Evolutionary conservation across 768 basidiomycete genomes (phyloP).

Genomic region (Trametes elegans): DNA sequence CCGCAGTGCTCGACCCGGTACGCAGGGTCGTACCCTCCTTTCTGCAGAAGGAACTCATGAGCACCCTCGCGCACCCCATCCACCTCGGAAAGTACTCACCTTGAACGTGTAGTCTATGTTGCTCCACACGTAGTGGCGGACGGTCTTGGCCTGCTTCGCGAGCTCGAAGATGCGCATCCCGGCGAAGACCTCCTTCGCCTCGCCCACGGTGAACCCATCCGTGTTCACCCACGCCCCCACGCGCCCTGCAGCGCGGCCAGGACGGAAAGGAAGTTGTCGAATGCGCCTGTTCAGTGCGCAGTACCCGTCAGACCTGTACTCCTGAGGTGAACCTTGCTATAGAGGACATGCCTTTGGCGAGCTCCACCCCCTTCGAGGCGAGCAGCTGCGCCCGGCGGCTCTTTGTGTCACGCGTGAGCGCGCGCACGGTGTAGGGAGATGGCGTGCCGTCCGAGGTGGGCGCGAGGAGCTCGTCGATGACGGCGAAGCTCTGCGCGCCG

Average conservation of each 20-base stretch:
- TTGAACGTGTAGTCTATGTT: slow-evolving; percentile 39
- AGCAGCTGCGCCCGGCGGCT: slow-evolving; percentile 35
- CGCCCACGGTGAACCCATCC: slow-evolving; percentile 38
- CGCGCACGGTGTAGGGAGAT: slow-evolving; percentile 40
- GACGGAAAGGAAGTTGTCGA: slow-evolving; percentile 30
- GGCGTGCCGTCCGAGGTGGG: slow-evolving; percentile 35
- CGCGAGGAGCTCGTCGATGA: slow-evolving; percentile 37
- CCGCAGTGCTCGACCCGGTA: slow-evolving; percentile 40
- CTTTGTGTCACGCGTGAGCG: slow-evolving; percentile 36
- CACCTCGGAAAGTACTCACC: slow-evolving; percentile 41
- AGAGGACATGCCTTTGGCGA: slow-evolving; percentile 31
- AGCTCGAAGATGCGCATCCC: slow-evolving; percentile 44
- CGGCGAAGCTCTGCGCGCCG: slow-evolving; percentile 41
- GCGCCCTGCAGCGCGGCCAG: slow-evolving; percentile 32
- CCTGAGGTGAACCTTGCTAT: background rate
- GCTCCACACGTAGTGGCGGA: slow-evolving; percentile 42
- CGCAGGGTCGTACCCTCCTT: slow-evolving; percentile 23
- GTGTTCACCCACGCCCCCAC: slow-evolving; percentile 40
- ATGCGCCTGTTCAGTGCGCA: slow-evolving; percentile 32
- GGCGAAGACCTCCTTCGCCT: slow-evolving; percentile 37
- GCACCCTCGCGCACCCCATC: slow-evolving; percentile 38
- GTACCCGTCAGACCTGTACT: slow-evolving; percentile 30
- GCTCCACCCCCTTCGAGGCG: slow-evolving; percentile 35
- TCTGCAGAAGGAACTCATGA: slow-evolving; percentile 35
- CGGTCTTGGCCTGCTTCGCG: slow-evolving; percentile 32